phyloP scores from a whole-genome alignment of 148 eudicot genomes.

The Oxyria digyna region DNA sequence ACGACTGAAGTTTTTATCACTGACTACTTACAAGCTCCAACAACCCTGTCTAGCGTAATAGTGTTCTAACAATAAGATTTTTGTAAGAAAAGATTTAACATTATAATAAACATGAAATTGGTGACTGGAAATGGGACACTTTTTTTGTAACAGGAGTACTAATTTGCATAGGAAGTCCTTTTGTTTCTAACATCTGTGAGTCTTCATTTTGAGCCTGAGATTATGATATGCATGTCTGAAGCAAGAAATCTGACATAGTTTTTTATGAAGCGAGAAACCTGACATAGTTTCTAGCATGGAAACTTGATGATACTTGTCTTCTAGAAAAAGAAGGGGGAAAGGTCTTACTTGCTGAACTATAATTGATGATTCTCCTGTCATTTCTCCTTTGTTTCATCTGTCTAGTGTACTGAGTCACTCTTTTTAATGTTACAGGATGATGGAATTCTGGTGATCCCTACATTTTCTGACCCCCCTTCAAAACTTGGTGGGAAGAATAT shows the following conservation, averaged over 20 bases:
- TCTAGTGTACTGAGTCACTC: neutral
- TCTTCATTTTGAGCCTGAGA: neutral
- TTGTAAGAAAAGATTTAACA: neutral
- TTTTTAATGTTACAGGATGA: constrained; percentile 52
- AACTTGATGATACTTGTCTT: neutral
- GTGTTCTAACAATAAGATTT: neutral
- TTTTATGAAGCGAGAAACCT: too few relatives aligned
- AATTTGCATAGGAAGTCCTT: too few relatives aligned
- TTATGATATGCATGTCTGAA: neutral
- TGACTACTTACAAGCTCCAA: neutral
- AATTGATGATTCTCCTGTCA: neutral
- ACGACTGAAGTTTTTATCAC: neutral
- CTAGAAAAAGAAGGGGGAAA: neutral
- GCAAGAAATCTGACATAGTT: constrained; percentile 1
- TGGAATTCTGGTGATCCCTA: constrained; percentile 76
- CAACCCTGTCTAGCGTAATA: neutral
- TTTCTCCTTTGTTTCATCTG: neutral
- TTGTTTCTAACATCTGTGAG: neutral
- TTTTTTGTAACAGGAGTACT: too few relatives aligned
- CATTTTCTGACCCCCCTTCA: constrained; percentile 55
- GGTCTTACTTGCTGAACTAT: neutral
- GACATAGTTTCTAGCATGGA: neutral
- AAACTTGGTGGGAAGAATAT: constrained; percentile 69
- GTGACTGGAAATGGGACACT: neutral
- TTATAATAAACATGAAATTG: too few relatives aligned